Percentiles rank a stretch among this genome's conserved stretches.
phyloP scores from a whole-genome alignment of 495 filamentous ascomycete genomes.

The Sphaerosporella brunnea region DNA sequence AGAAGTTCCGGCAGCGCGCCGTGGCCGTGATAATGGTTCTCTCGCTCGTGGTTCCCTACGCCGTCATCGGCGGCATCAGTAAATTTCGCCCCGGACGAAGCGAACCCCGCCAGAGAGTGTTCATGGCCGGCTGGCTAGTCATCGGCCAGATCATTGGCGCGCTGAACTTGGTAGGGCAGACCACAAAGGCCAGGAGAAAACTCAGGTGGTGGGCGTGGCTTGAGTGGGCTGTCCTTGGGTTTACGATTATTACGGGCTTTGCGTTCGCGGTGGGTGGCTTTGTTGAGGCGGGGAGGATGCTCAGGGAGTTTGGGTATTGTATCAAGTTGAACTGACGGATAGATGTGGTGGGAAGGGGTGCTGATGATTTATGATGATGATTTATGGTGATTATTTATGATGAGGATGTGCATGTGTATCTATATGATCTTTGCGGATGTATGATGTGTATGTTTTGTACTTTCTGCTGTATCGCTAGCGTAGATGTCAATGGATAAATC shows the following conservation, averaged over 20 bases:
- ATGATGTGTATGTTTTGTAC: no score
- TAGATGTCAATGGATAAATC: no score
- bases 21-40: conserved; percentile 10
- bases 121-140: conserved; percentile 29
- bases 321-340: background rate
- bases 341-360: no score
- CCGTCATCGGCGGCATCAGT: conserved; percentile 26
- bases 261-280: conserved; percentile 22
- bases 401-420: no score
- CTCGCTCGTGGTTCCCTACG: conserved; percentile 24
- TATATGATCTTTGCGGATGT: no score
- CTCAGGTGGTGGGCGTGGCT: conserved; percentile 8
- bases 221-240: conserved; percentile 6
- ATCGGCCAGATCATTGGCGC: conserved; percentile 22
- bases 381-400: no score
- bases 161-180: conserved; percentile 9
- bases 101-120: conserved; percentile 25
- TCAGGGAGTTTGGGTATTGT: conserved; percentile 23
- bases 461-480: no score
- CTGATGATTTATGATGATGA: no score
- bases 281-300: conserved; percentile 19
- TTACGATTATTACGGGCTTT: conserved; percentile 11
- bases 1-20: background rate
- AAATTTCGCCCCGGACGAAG: conserved; percentile 20
- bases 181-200: conserved; percentile 14